These are phyloP conservation scores for Gossypium turneri DNA, from an alignment of 345 rosid genomes.

Conservation along the genomic window DNA sequence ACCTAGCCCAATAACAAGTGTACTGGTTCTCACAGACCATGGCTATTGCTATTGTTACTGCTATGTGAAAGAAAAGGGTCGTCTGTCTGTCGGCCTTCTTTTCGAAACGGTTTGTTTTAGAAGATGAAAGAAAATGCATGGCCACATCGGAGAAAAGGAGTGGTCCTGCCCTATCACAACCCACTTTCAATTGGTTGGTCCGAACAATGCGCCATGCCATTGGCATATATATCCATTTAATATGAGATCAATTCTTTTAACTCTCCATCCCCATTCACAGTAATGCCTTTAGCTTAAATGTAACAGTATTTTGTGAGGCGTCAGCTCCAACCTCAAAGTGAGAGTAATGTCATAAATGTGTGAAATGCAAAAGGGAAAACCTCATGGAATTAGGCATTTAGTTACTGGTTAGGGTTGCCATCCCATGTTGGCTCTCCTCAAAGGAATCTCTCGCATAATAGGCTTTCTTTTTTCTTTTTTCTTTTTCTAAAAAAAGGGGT, in stretches of 20 bases:
- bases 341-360: no score
- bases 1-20: slow-evolving; percentile 6
- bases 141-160: neutral
- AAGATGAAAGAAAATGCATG: neutral
- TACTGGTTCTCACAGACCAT: neutral
- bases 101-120: slow-evolving; percentile 16
- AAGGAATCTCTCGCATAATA: no score
- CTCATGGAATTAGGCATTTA: no score
- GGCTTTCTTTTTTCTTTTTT: no score
- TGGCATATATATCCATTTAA: neutral
- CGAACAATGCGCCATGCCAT: neutral
- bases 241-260: neutral
- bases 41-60: neutral
- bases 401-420: no score
- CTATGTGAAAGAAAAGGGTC: neutral
- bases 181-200: neutral
- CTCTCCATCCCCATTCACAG: no score
- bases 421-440: no score
- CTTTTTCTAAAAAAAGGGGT: no score
- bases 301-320: no score
- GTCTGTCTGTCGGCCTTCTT: neutral
- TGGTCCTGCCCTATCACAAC: slow-evolving; percentile 2
- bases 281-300: no score
- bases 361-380: no score
- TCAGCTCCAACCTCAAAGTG: no score